These are phyloP conservation scores for Teratosphaeria gauchensis DNA, from an alignment of 2,329 filamentous ascomycete genomes.

Conservation along the genomic window DNA sequence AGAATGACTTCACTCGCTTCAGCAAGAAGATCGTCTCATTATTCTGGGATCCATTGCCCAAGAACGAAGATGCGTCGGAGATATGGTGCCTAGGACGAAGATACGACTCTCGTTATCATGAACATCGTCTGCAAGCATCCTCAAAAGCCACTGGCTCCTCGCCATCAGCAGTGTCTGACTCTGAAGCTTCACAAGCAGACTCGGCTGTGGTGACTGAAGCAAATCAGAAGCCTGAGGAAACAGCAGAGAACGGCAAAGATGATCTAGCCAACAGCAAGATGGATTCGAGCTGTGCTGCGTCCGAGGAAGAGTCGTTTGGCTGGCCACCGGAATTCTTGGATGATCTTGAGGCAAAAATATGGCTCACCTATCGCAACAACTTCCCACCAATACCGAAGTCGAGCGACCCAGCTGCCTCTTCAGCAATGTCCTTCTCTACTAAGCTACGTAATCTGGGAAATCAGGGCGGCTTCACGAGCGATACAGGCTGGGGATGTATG, in stretches of 20 bases:
- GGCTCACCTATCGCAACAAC: constrained; percentile 91
- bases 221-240: constrained; percentile 8
- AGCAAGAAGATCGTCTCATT: constrained; percentile 74
- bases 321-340: constrained; percentile 83
- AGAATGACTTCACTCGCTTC: constrained; percentile 65
- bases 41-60: constrained; percentile 84
- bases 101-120: constrained; percentile 37
- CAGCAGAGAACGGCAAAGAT: constrained; percentile 13
- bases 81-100: constrained; percentile 70
- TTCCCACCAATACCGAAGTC: constrained; percentile 77
- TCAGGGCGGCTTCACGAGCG: constrained; percentile 74
- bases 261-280: constrained; percentile 17
- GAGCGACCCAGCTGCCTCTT: constrained; percentile 58
- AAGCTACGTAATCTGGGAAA: constrained; percentile 74
- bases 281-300: not conserved
- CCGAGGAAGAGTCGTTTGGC: constrained; percentile 36
- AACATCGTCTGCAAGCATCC: constrained; percentile 7
- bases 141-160: constrained; percentile 7
- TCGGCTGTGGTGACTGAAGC: constrained; percentile 22
- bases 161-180: constrained; percentile 22
- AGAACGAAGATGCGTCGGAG: constrained; percentile 64
- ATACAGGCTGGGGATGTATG: constrained; percentile 98
- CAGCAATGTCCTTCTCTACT: constrained; percentile 71
- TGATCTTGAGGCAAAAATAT: constrained; percentile 86
- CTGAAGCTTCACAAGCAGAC: constrained; percentile 22